Percentiles rank a stretch among this genome's conserved stretches.
These are phyloP conservation scores for Pinus tabuliformis DNA, from an alignment of 75 land plant species.

Conservation along the genomic window DNA sequence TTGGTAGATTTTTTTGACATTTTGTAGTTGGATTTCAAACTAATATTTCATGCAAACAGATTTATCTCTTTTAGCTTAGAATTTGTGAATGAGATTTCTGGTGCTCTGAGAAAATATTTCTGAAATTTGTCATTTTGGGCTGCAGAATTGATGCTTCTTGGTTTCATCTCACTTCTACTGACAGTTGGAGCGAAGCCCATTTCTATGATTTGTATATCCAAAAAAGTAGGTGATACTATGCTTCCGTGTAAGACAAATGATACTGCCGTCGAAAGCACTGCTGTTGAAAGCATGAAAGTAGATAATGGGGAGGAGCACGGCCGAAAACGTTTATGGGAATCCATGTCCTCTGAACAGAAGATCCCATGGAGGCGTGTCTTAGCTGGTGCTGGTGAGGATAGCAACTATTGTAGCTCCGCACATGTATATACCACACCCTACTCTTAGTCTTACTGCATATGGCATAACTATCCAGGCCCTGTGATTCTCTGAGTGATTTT, in stretches of 20 bases:
- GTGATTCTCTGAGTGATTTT: not conserved
- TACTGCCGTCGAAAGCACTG: too few species aligned
- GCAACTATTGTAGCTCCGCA: not conserved
- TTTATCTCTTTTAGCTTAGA: too few species aligned
- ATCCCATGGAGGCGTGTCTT: not conserved
- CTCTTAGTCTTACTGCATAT: not conserved
- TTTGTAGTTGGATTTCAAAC: too few species aligned
- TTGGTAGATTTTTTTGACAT: too few species aligned
- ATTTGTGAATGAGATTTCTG: too few species aligned
- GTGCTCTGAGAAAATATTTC: too few species aligned
- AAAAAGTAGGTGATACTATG: conserved; percentile 10
- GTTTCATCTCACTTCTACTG: conserved; percentile 65
- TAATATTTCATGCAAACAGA: too few species aligned
- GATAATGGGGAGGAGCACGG: not conserved
- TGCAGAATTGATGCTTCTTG: conserved; percentile 80
- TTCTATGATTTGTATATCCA: conserved; percentile 44
- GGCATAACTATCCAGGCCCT: not conserved
- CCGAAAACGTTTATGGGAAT: conserved; percentile 1
- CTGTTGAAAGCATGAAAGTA: not conserved
- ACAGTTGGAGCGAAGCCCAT: conserved; percentile 38
- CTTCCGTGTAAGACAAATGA: conserved; percentile 32
- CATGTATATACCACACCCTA: not conserved
- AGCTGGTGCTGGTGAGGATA: not conserved
- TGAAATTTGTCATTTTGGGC: not conserved
- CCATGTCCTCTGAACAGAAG: not conserved